Percentiles rank a stretch among this genome's conserved stretches.
These are phyloP conservation scores for Epichloe coenophiala DNA, from an alignment of 2,329 filamentous ascomycete species.

Conservation along the genomic window DNA sequence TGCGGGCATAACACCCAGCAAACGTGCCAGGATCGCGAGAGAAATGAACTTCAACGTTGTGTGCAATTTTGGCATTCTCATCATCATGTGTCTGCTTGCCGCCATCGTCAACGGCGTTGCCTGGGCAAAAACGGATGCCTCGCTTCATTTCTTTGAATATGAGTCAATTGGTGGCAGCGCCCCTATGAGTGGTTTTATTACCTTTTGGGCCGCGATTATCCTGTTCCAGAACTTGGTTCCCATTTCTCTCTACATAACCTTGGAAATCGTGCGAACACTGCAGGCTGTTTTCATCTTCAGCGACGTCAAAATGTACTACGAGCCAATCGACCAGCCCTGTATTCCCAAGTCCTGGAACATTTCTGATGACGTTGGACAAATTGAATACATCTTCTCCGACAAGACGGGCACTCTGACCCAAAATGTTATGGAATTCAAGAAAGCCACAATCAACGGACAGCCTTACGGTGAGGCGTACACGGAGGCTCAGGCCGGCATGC, in stretches of 20 bases:
- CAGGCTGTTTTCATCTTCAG: slow-evolving; percentile 98
- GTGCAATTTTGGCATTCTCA: slow-evolving; percentile 86
- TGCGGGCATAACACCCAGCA: slow-evolving; percentile 85
- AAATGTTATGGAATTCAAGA: slow-evolving; percentile 99
- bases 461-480: slow-evolving; percentile 97
- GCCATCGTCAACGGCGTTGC: slow-evolving; percentile 74
- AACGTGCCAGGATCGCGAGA: slow-evolving; percentile 78
- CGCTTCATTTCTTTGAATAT: slow-evolving; percentile 71
- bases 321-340: slow-evolving; percentile 82
- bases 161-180: slow-evolving; percentile 66
- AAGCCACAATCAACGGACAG: slow-evolving; percentile 90
- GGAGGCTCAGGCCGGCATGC: slow-evolving; percentile 92
- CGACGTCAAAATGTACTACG: slow-evolving; percentile 95
- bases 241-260: slow-evolving; percentile 91
- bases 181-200: slow-evolving; percentile 78
- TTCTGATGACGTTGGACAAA: slow-evolving; percentile 92
- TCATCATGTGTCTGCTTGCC: slow-evolving; percentile 76
- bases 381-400: slow-evolving; percentile 98
- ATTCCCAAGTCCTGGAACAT: slow-evolving; percentile 99
- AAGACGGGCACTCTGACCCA: slow-evolving; percentile 94
- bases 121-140: slow-evolving; percentile 64
- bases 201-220: slow-evolving; percentile 90
- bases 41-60: slow-evolving; percentile 96
- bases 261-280: slow-evolving; percentile 86
- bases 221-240: slow-evolving; percentile 98